phyloP scores from a whole-genome alignment of 805 yeast genomes.

The Candida sanyiensis region DNA sequence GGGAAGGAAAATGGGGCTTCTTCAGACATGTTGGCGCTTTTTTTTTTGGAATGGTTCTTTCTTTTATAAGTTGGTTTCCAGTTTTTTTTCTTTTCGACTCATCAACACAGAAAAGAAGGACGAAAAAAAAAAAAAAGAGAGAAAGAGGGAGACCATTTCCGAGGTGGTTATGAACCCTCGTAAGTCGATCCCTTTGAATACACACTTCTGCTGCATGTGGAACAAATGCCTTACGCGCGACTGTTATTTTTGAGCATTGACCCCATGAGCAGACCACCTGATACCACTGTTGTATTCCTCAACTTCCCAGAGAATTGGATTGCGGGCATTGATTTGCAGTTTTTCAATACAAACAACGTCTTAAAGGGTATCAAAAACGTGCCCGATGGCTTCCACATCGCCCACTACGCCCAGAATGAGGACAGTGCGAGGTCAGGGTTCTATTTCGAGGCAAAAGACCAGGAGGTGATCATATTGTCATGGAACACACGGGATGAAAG shows the following conservation, averaged over 20 bases:
- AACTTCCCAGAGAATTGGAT: conserved; percentile 32
- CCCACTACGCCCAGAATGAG: conserved; percentile 43
- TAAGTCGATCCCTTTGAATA: too few relatives aligned
- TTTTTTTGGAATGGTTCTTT: too few relatives aligned
- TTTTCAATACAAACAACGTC: conserved; percentile 35
- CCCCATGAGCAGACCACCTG: conserved; percentile 24
- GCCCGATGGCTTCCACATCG: conserved; percentile 45
- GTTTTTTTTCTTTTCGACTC: not conserved
- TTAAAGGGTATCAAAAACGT: conserved; percentile 48
- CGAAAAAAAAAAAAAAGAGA: too few relatives aligned
- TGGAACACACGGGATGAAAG: conserved; percentile 35
- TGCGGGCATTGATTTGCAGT: conserved; percentile 45
- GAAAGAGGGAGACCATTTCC: too few relatives aligned
- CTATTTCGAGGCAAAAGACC: conserved; percentile 31
- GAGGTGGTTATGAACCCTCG: too few relatives aligned
- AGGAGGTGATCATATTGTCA: conserved; percentile 28
- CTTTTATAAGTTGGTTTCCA: too few relatives aligned
- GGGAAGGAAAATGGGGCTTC: conserved; percentile 64
- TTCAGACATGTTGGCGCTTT: conserved; percentile 37
- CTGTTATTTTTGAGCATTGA: too few relatives aligned
- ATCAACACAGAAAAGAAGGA: not conserved
- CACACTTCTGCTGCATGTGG: too few relatives aligned
- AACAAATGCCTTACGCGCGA: too few relatives aligned
- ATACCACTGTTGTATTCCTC: conserved; percentile 26
- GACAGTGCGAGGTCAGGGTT: conserved; percentile 38